phyloP scores from a whole-genome alignment of 2,329 filamentous ascomycete species.

The Arthroderma uncinatum region DNA sequence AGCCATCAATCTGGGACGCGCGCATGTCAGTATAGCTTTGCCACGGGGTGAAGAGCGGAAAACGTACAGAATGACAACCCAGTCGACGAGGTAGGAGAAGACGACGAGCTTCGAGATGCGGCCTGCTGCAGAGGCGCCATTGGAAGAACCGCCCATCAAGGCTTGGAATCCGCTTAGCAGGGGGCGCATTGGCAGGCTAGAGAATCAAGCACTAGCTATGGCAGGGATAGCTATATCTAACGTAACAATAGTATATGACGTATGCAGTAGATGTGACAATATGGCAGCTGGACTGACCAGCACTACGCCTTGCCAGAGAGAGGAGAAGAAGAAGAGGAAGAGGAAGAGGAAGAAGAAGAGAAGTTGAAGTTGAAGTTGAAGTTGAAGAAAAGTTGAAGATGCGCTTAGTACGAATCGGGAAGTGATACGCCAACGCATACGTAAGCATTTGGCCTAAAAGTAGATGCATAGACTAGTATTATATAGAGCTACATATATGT shows the following conservation, averaged over 20 bases:
- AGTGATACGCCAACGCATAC: neutral
- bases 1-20: constrained; percentile 43
- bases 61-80: constrained; percentile 53
- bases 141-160: constrained; percentile 7
- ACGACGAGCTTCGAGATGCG: constrained; percentile 42
- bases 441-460: neutral
- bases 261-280: too few relatives aligned
- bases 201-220: neutral
- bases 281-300: too few relatives aligned
- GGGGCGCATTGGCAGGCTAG: neutral
- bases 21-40: neutral
- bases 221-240: neutral
- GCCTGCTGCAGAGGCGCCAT: constrained; percentile 7
- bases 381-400: neutral
- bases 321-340: neutral
- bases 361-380: neutral
- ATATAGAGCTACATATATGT: neutral
- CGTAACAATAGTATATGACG: too few relatives aligned
- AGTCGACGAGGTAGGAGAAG: constrained; percentile 61
- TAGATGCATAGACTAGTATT: too few relatives aligned
- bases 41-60: neutral
- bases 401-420: neutral
- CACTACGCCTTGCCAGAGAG: too few relatives aligned
- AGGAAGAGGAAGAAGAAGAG: neutral
- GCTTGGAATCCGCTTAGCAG: neutral